A percentile compares a stretch with the other conserved stretches of the same genome.
Evolutionary conservation across 2,329 filamentous ascomycete species (phyloP).

Genomic region (Alternaria arbusti): DNA sequence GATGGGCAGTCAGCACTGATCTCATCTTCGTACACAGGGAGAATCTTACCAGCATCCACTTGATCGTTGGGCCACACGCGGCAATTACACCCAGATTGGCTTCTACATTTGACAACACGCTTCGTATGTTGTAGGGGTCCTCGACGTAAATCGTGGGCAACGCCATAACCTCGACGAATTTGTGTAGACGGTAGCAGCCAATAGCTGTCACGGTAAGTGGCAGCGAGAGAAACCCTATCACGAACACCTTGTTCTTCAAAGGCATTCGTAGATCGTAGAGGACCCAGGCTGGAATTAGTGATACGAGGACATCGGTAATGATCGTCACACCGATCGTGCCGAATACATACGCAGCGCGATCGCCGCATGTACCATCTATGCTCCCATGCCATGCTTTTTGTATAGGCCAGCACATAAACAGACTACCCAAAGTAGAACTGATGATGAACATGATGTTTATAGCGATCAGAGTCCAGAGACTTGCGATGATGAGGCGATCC

Average conservation of each 20-base stretch:
- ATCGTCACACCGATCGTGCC: constrained; percentile 6
- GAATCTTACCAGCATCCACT: constrained; percentile 10
- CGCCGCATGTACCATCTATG: neutral
- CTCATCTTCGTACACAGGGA: neutral
- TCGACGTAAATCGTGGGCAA: neutral
- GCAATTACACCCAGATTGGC: constrained; percentile 11
- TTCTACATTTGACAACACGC: constrained; percentile 12
- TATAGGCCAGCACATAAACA: constrained; percentile 9
- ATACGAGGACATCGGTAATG: constrained; percentile 11
- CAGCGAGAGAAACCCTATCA: constrained; percentile 10
- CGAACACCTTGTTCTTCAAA: neutral
- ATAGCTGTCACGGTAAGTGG: constrained; percentile 9
- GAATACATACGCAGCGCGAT: constrained; percentile 2
- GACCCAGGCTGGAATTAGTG: constrained; percentile 13
- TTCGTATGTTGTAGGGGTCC: constrained; percentile 10
- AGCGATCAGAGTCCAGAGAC: constrained; percentile 7
- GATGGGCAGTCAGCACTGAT: no score
- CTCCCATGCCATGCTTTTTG: constrained; percentile 2
- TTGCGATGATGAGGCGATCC: constrained; percentile 2
- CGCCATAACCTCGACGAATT: neutral
- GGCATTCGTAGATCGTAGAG: constrained; percentile 10
- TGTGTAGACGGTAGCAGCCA: constrained; percentile 11
- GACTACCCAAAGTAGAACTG: neutral
- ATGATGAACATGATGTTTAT: constrained; percentile 7
- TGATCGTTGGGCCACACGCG: constrained; percentile 9